These are phyloP conservation scores for Trichoderma sp. DNA, from an alignment of 2,329 filamentous ascomycete species.

Conservation along the genomic window DNA sequence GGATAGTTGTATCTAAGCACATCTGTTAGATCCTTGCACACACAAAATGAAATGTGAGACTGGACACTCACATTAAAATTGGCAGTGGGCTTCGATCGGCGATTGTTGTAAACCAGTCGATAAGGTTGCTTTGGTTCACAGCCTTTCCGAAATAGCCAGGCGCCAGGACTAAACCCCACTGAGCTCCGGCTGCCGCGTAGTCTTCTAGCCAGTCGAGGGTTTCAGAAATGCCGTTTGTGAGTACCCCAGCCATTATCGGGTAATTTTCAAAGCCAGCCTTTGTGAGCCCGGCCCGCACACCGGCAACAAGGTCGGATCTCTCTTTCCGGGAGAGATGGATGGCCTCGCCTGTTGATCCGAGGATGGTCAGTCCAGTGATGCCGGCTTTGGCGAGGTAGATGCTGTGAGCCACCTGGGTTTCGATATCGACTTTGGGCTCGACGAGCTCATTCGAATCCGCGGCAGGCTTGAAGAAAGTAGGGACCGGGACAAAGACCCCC, in stretches of 20 bases:
- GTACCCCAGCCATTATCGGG: conserved; percentile 62
- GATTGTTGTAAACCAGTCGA: conserved; percentile 59
- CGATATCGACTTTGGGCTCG: conserved; percentile 57
- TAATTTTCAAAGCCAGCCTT: conserved; percentile 58
- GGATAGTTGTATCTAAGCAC: conserved; percentile 61
- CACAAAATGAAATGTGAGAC: conserved; percentile 11
- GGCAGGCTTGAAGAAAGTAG: conserved; percentile 61
- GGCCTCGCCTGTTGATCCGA: conserved; percentile 66
- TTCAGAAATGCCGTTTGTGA: conserved; percentile 63
- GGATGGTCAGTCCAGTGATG: conserved; percentile 61
- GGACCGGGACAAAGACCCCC: conserved; percentile 62
- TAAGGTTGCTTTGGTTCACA: conserved; percentile 56
- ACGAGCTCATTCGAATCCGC: conserved; percentile 46
- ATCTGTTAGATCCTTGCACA: not conserved
- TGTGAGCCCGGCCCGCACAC: conserved; percentile 57
- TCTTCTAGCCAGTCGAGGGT: conserved; percentile 59
- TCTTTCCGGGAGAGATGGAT: conserved; percentile 63
- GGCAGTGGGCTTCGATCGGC: conserved; percentile 60
- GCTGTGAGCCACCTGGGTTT: conserved; percentile 59
- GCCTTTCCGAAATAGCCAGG: conserved; percentile 62
- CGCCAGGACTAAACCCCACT: conserved; percentile 61
- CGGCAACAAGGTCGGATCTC: conserved; percentile 55
- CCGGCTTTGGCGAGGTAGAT: conserved; percentile 62
- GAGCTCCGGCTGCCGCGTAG: conserved; percentile 58
- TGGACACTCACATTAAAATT: conserved; percentile 54